Conservation (phyloP, 306 rosid genomes). For the Erythrophleum fordii region DNA sequence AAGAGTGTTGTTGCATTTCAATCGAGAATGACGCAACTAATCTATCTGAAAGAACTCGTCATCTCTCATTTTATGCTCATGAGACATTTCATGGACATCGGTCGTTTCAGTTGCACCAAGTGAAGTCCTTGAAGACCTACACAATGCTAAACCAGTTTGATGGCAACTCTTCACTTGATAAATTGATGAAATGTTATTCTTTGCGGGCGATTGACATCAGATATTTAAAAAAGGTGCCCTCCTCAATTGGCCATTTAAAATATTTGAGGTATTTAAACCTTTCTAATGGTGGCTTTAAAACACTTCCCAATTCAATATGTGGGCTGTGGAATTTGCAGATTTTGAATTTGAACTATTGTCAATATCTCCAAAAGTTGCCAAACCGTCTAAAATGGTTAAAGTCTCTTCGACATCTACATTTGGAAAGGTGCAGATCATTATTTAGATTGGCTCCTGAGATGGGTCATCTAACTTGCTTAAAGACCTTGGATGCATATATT, state of each 20-base stretch:
- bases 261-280: constrained; percentile 35
- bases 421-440: background rate
- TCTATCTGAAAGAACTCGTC: background rate
- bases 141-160: rapidly evolving
- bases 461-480: constrained; percentile 19
- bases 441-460: background rate
- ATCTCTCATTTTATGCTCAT: background rate
- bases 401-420: constrained; percentile 9
- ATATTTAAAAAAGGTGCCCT: rapidly evolving
- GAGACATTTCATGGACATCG: rapidly evolving
- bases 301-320: constrained; percentile 16
- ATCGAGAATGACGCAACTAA: background rate
- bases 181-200: background rate
- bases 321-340: constrained; percentile 12
- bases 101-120: no score
- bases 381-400: background rate
- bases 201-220: background rate
- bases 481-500: background rate
- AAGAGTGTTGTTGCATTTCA: background rate
- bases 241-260: constrained; percentile 19
- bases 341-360: background rate
- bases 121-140: constrained; percentile 5
- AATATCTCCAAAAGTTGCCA: background rate
- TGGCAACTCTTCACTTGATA: no score
- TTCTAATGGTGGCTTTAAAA: rapidly evolving